Base-by-base conservation (phyloP, 768 basidiomycete genomes). In the Xanthoconium stramineum region DNA sequence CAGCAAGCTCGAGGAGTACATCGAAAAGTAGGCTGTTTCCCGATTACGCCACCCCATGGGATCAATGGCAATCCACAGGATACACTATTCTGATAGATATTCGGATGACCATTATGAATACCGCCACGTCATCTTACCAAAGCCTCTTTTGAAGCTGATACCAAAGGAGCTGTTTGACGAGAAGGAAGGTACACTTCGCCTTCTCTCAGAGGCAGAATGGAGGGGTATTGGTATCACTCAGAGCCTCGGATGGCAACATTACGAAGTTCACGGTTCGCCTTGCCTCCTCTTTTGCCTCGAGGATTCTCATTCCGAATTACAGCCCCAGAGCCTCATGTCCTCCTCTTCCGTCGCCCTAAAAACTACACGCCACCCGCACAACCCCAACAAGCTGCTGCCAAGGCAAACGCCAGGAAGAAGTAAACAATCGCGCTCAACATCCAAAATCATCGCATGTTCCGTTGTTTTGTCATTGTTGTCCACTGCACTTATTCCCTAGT, bases 181-280 rank as follows among this genome's bases (percentile, higher is more conserved):
- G 56, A 89, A 93, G 60, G 79, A 83, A 40, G 91, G 91, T 6
- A 83, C 87, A 5, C 79, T 98, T 52, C 83, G 94, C 5, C 82
- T 98, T 40, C 76, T 98, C 54, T 71, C 82, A 4, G 96, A 99
- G 68, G 74, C 80, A 42, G 97, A 99, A 73, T 99, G 96, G 96
- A 82, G 96, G 69, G 90, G 91, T 0, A 93, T 99, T 53, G 96
- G 96, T 10, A 96, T 98, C 60, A 90, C 89, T 40, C 96, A 99
- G 74, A 94, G 91, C 72, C 77, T 96, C 24, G 95, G 95, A 5
- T 98, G 95, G 94, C 90, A 92, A 67, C 94, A 97, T 65, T 98
- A 95, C 65, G 94, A 95, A 77, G 91, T 95, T n/a, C 95, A 98
- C 66, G 91, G 94, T 88, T 60, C 60, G 80, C 60, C 20, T 37